Evolutionary conservation across 1,284 basidiomycete species (phyloP).

Genomic region (Tilletia horrida): DNA sequence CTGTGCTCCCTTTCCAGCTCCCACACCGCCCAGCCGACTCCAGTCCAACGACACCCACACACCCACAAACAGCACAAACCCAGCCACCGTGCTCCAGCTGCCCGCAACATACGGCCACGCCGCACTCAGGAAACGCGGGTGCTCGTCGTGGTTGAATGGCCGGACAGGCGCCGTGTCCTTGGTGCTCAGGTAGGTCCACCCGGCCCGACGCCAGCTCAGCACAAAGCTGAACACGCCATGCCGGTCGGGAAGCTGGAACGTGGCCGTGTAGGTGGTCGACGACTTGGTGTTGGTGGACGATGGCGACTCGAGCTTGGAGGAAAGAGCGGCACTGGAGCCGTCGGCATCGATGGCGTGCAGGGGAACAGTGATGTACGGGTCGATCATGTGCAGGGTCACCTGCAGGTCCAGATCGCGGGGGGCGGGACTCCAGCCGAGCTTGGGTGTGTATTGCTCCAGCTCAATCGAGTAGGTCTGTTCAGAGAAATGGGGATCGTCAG

Average conservation of each 20-base stretch:
- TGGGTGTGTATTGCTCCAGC: conserved; percentile 65
- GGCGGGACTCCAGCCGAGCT: conserved; percentile 69
- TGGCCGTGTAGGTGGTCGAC: conserved; percentile 64
- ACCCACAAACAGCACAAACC: conserved; percentile 75
- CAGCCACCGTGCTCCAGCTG: conserved; percentile 77
- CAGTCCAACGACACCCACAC: conserved; percentile 62
- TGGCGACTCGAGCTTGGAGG: conserved; percentile 48
- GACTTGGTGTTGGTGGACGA: conserved; percentile 45
- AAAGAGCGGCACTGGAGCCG: conserved; percentile 15
- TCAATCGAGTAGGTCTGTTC: conserved; percentile 70
- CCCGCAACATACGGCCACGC: conserved; percentile 93
- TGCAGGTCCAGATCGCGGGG: conserved; percentile 73
- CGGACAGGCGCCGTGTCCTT: conserved; percentile 79
- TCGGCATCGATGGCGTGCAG: conserved; percentile 28
- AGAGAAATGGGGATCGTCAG: too few relatives aligned
- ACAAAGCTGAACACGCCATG: conserved; percentile 98
- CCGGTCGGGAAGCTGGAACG: conserved; percentile 83
- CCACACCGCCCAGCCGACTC: not conserved
- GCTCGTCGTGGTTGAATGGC: conserved; percentile 88
- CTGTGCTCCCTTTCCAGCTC: not conserved
- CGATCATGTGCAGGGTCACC: conserved; percentile 95
- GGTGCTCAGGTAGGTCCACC: conserved; percentile 69
- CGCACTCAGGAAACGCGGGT: conserved; percentile 85
- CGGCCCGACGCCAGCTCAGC: conserved; percentile 80
- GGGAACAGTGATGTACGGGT: conserved; percentile 60